phyloP scores from a whole-genome alignment of 1,284 basidiomycete genomes.

The Cutaneotrichosporon daszewskae region DNA sequence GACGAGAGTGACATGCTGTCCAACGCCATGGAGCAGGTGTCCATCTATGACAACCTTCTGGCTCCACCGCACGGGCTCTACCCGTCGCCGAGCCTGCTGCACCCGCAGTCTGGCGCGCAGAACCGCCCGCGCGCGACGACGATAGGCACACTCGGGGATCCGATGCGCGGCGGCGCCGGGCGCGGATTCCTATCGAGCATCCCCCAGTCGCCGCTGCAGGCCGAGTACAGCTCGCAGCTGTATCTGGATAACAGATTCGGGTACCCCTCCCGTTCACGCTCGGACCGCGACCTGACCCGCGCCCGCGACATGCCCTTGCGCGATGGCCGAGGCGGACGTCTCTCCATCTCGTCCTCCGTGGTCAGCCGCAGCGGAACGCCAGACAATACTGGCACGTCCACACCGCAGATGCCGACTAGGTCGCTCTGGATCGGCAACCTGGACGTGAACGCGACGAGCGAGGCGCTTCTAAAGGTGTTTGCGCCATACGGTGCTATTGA shows the following conservation, averaged over 20 bases:
- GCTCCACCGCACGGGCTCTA: constrained; percentile 10
- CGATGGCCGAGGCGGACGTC: constrained; percentile 26
- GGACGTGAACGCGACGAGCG: constrained; percentile 84
- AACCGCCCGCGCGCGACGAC: constrained; percentile 82
- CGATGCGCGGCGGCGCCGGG: constrained; percentile 17
- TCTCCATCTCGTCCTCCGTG: constrained; percentile 38
- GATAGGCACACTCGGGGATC: constrained; percentile 80
- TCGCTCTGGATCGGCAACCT: constrained; percentile 97
- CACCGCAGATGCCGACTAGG: constrained; percentile 76
- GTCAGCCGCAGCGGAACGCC: constrained; percentile 41
- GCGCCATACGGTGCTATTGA: constrained; percentile 95
- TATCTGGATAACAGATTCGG: constrained; percentile 21
- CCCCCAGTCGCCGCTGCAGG: constrained; percentile 38
- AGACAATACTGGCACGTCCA: constrained; percentile 36
- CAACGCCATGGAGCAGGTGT: constrained; percentile 32
- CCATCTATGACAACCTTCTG: constrained; percentile 33
- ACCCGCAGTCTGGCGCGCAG: constrained; percentile 25
- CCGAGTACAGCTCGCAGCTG: constrained; percentile 9
- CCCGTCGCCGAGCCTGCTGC: constrained; percentile 13
- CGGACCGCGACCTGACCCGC: constrained; percentile 29
- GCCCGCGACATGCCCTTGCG: constrained; percentile 27
- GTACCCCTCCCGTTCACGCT: constrained; percentile 28
- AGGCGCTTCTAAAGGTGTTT: constrained; percentile 90
- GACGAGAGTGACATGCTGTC: constrained; percentile 51
- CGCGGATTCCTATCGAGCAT: constrained; percentile 52